phyloP scores from a whole-genome alignment of 2,329 filamentous ascomycete genomes.

The Monilinia laxa region DNA sequence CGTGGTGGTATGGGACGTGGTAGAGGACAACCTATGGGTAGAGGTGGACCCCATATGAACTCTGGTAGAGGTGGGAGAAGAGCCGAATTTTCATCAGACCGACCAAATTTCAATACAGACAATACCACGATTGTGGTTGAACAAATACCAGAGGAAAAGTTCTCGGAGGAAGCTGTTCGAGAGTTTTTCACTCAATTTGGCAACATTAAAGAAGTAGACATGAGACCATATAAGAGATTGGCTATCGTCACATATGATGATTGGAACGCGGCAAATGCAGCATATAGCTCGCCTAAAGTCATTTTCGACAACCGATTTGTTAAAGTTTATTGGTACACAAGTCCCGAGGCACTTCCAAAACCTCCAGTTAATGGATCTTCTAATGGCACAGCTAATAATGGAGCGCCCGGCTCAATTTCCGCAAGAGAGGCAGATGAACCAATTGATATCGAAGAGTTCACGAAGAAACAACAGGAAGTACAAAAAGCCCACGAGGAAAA shows the following conservation, averaged over 20 bases:
- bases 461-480: slow-evolving; percentile 66
- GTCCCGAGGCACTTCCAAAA: slow-evolving; percentile 43
- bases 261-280: slow-evolving; percentile 65
- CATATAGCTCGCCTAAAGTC: slow-evolving; percentile 74
- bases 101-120: slow-evolving; percentile 59
- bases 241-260: slow-evolving; percentile 69
- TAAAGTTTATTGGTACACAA: slow-evolving; percentile 76
- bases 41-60: slow-evolving; percentile 28
- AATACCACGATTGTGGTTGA: slow-evolving; percentile 73
- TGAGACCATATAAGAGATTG: slow-evolving; percentile 65
- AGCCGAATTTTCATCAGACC: slow-evolving; percentile 63
- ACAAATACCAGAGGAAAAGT: slow-evolving; percentile 71
- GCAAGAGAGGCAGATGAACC: slow-evolving; percentile 40
- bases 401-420: slow-evolving; percentile 28
- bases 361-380: slow-evolving; percentile 35
- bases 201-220: slow-evolving; percentile 58
- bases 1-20: slow-evolving; percentile 40
- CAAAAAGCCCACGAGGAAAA: slow-evolving; percentile 69
- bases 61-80: slow-evolving; percentile 35
- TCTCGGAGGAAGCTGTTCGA: slow-evolving; percentile 63
- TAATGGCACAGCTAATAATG: slow-evolving; percentile 39
- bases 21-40: slow-evolving; percentile 36
- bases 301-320: slow-evolving; percentile 86
- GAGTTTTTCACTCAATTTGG: slow-evolving; percentile 74
- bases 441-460: slow-evolving; percentile 69